Conservation (phyloP, 2,329 filamentous ascomycete genomes). For the Byssoonygena ceratinophila region DNA sequence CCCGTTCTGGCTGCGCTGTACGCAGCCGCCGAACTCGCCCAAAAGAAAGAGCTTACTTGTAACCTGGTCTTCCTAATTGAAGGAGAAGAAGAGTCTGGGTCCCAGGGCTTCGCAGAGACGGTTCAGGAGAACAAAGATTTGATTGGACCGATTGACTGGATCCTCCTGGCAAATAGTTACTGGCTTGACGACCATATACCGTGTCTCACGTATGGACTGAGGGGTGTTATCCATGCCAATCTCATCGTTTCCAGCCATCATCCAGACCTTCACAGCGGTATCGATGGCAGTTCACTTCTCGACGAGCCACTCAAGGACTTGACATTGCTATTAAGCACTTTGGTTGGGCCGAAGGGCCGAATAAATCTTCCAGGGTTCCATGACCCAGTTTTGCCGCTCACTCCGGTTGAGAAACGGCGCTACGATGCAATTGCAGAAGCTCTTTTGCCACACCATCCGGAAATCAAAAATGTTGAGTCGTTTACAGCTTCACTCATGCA, state of each 20-base stretch:
- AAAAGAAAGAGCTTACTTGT: conserved; percentile 70
- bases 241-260: conserved; percentile 75
- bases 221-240: conserved; percentile 87
- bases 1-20: conserved; percentile 90
- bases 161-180: conserved; percentile 92
- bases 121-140: conserved; percentile 68
- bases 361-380: conserved; percentile 85
- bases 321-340: conserved; percentile 65
- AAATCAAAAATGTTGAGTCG: conserved; percentile 52
- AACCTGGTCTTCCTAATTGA: conserved; percentile 74
- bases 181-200: conserved; percentile 96
- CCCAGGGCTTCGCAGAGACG: conserved; percentile 76
- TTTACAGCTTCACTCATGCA: conserved; percentile 81
- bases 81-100: conserved; percentile 92
- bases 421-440: conserved; percentile 77
- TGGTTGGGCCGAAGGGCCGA: conserved; percentile 70
- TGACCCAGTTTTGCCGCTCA: conserved; percentile 67
- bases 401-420: conserved; percentile 61
- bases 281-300: conserved; percentile 79
- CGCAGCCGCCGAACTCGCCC: conserved; percentile 77
- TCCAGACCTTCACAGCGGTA: conserved; percentile 86
- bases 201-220: conserved; percentile 85
- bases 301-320: conserved; percentile 90
- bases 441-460: conserved; percentile 60
- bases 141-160: conserved; percentile 88